Conservation (phyloP, 805 yeast genomes). For the Cyberlindnera japonica region DNA sequence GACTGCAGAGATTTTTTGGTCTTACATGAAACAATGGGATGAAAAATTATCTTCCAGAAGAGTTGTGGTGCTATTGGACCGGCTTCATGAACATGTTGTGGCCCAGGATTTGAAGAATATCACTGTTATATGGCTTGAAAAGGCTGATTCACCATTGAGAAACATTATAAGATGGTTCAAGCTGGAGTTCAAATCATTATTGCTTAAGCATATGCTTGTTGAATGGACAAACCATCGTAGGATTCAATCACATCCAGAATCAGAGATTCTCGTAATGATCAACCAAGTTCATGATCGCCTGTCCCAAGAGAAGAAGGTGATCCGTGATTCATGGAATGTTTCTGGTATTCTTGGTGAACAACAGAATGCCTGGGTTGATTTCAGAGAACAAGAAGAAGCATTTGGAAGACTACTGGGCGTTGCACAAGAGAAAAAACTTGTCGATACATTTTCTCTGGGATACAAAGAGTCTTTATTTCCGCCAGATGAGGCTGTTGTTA, state of each 20-base stretch:
- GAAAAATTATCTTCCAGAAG: conserved; percentile 17
- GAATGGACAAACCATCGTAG: conserved; percentile 11
- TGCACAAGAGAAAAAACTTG: conserved; percentile 12
- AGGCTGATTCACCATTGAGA: conserved; percentile 11
- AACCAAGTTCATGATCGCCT: conserved; percentile 4
- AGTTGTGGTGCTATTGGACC: conserved; percentile 32
- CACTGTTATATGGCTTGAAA: conserved; percentile 29
- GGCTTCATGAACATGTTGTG: conserved; percentile 34
- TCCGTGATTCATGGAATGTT: conserved; percentile 14
- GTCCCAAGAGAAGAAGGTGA: conserved; percentile 3
- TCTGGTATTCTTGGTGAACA: conserved; percentile 6
- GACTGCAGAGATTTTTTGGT: conserved; percentile 25
- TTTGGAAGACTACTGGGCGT: conserved; percentile 12
- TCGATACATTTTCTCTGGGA: conserved; percentile 9
- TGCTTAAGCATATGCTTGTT: conserved; percentile 7
- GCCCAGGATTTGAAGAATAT: conserved; percentile 31
- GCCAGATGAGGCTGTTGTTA: conserved; percentile 32
- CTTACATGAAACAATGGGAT: conserved; percentile 18
- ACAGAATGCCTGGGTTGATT: neutral
- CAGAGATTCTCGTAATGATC: conserved; percentile 4
- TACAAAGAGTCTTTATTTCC: conserved; percentile 36
- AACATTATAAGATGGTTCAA: conserved; percentile 13
- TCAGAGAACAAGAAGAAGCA: conserved; percentile 16
- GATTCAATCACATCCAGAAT: neutral
- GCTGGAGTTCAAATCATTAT: conserved; percentile 13